Evolutionary conservation across 2,329 filamentous ascomycete species (phyloP).

Genomic region (Furcasterigmium furcatum): DNA sequence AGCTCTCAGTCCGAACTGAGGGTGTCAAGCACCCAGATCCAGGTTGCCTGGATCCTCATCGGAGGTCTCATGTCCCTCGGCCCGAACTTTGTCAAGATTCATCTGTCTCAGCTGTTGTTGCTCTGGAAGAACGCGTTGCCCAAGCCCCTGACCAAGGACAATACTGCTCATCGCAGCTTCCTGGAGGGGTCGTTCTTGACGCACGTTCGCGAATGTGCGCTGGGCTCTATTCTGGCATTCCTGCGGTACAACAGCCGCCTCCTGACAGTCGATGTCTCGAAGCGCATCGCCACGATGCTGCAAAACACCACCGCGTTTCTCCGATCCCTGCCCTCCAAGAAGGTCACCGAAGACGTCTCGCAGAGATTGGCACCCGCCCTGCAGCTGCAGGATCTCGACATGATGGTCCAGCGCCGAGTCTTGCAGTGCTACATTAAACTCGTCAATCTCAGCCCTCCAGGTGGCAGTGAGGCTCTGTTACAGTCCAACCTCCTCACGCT

Average conservation of each 20-base stretch:
- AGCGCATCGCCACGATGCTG: slow-evolving; percentile 87
- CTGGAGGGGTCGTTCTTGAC: slow-evolving; percentile 90
- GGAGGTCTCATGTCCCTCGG: slow-evolving; percentile 95
- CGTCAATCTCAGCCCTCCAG: slow-evolving; percentile 81
- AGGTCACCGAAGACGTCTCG: slow-evolving; percentile 79
- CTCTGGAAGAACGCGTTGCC: slow-evolving; percentile 97
- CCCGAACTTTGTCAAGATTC: slow-evolving; percentile 98
- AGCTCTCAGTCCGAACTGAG: slow-evolving; percentile 88
- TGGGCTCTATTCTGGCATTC: slow-evolving; percentile 89
- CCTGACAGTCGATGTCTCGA: slow-evolving; percentile 90
- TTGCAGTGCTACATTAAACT: slow-evolving; percentile 93
- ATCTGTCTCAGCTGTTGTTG: slow-evolving; percentile 87
- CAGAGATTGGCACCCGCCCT: slow-evolving; percentile 81
- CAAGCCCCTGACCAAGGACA: slow-evolving; percentile 90
- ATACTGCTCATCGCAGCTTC: slow-evolving; percentile 76
- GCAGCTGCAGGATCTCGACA: slow-evolving; percentile 84
- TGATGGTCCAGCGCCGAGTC: slow-evolving; percentile 90
- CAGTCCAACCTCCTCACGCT: slow-evolving; percentile 90
- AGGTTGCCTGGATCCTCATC: slow-evolving; percentile 96
- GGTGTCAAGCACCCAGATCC: slow-evolving; percentile 89
- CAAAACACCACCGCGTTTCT: slow-evolving; percentile 91
- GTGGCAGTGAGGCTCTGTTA: slow-evolving; percentile 79
- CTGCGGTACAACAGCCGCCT: slow-evolving; percentile 90
- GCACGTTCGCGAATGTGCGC: slow-evolving; percentile 90
- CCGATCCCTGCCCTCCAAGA: slow-evolving; percentile 78